These are phyloP conservation scores for Petunia hybrid DNA, from an alignment of 305 asterid species.

Conservation along the genomic window DNA sequence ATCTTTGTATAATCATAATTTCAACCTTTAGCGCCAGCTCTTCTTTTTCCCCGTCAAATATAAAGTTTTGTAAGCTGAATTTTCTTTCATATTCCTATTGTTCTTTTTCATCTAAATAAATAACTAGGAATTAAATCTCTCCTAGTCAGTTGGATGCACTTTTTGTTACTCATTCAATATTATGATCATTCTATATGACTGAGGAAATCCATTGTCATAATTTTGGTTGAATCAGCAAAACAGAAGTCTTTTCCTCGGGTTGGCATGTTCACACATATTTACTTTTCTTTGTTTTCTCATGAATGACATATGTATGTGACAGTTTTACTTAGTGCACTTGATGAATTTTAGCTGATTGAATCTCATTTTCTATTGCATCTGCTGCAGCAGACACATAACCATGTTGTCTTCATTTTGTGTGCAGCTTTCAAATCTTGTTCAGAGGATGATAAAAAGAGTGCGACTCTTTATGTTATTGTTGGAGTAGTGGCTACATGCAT, in stretches of 20 bases:
- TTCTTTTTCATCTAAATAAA: conserved; percentile 14
- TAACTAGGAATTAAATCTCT: neutral
- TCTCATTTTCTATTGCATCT: conserved; percentile 15
- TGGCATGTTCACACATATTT: neutral
- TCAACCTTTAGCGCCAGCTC: neutral
- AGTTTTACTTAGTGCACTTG: neutral
- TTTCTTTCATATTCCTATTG: neutral
- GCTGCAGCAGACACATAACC: conserved; percentile 1
- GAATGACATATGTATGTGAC: conserved; percentile 17
- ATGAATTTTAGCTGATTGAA: neutral
- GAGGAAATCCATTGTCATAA: conserved; percentile 21
- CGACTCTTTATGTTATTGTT: conserved; percentile 53
- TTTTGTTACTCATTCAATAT: neutral
- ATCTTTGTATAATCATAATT: neutral
- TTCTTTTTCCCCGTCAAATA: neutral
- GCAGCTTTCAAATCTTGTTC: conserved; percentile 82
- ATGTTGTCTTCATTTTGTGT: conserved; percentile 28
- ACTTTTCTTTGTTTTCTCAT: conserved; percentile 18
- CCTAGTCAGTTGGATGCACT: neutral
- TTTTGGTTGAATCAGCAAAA: conserved; percentile 9
- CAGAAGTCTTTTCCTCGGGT: neutral
- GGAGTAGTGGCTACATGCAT: conserved; percentile 52
- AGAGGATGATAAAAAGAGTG: conserved; percentile 57
- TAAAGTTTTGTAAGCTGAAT: neutral
- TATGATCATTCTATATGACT: conserved; percentile 7